Conservation (phyloP, 345 rosid species). For the Euphorbia tirucalli region DNA sequence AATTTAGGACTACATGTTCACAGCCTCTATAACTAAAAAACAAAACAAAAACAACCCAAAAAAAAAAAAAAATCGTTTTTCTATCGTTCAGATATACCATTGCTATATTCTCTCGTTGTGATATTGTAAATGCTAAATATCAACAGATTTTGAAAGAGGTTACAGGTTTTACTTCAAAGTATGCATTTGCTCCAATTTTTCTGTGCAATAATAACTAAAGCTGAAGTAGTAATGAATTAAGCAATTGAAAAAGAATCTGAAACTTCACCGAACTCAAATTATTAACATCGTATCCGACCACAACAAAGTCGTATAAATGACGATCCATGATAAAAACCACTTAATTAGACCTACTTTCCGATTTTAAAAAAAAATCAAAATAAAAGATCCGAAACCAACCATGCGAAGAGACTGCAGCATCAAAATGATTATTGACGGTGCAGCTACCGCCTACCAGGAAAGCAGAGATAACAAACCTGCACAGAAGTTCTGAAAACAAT, state of each 20-base stretch:
- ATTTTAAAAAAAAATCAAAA: not conserved
- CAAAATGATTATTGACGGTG: not conserved
- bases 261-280: not conserved
- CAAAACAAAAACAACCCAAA: not conserved
- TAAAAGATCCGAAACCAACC: constrained; percentile 5
- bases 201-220: not conserved
- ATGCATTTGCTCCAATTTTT: not conserved
- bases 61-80: not conserved
- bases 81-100: not conserved
- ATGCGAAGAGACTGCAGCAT: constrained; percentile 9
- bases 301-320: not conserved
- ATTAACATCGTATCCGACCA: not conserved
- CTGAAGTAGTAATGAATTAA: not conserved
- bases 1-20: not conserved
- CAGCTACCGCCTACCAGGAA: not conserved
- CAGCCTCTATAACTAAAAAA: not conserved
- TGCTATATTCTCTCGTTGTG: too few relatives aligned
- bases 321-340: not conserved
- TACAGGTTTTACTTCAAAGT: not conserved
- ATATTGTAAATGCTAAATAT: not conserved
- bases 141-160: not conserved
- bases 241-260: not conserved
- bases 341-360: not conserved
- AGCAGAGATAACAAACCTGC: not conserved
- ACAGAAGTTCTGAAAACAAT: not conserved